These are phyloP conservation scores for Aureobasidium uvarum DNA, from an alignment of 2,329 filamentous ascomycete species.

Conservation along the genomic window DNA sequence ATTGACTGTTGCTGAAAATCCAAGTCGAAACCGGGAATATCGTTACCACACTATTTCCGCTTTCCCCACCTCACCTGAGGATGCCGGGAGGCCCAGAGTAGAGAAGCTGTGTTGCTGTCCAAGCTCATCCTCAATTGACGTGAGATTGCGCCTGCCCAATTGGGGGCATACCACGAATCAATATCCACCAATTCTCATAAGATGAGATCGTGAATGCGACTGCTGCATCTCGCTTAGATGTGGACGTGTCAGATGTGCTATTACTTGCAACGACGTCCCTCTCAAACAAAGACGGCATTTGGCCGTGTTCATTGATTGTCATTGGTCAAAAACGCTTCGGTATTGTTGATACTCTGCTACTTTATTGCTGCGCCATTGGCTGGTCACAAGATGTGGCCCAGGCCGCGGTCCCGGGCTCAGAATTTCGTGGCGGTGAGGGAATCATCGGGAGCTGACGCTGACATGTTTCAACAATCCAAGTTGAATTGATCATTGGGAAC, in stretches of 20 bases:
- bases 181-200: not conserved
- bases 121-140: not conserved
- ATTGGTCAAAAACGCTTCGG: not conserved
- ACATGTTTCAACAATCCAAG: slow-evolving; percentile 10
- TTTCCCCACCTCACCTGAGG: not conserved
- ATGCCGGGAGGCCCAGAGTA: not conserved
- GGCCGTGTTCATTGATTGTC: not conserved
- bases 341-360: not conserved
- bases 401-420: not conserved
- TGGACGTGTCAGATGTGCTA: not conserved
- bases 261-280: not conserved
- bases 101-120: not conserved
- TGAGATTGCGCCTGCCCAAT: slow-evolving; percentile 16
- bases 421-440: slow-evolving; percentile 6
- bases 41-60: not conserved
- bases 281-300: not conserved
- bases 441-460: slow-evolving; percentile 4
- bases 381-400: slow-evolving; percentile 13
- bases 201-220: not conserved
- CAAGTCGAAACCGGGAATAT: not conserved
- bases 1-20: not conserved
- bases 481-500: not conserved
- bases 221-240: not conserved
- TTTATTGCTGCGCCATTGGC: slow-evolving; percentile 13
- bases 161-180: slow-evolving; percentile 8